phyloP scores from a whole-genome alignment of 2,329 filamentous ascomycete species.

The Chlorencoelia australis region DNA sequence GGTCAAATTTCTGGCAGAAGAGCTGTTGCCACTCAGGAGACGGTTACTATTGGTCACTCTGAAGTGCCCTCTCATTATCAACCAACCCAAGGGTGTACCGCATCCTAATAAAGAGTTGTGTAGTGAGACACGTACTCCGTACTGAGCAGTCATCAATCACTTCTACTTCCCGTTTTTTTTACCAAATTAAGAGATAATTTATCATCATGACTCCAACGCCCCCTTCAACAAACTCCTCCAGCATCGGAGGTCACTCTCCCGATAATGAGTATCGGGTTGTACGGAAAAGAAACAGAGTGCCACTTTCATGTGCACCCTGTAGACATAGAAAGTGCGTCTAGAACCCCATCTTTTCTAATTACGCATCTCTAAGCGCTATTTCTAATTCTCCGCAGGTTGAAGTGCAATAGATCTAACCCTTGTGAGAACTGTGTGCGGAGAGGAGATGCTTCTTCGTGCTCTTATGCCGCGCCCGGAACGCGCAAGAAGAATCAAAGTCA shows the following conservation, averaged over 20 bases:
- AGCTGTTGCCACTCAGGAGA: conserved; percentile 5
- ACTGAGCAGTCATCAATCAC: conserved; percentile 7
- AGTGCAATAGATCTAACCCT: conserved; percentile 85
- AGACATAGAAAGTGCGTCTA: conserved; percentile 72
- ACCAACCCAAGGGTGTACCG: too few relatives aligned
- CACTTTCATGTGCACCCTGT: conserved; percentile 84
- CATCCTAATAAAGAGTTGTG: conserved; percentile 6
- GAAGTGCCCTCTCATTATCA: conserved; percentile 4
- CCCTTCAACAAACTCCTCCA: conserved; percentile 68
- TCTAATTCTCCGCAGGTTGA: conserved; percentile 48
- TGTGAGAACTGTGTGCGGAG: conserved; percentile 94
- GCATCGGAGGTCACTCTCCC: conserved; percentile 63
- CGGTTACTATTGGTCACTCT: conserved; percentile 12
- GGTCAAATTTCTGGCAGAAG: conserved; percentile 7
- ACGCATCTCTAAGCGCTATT: conserved; percentile 9
- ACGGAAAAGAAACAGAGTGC: conserved; percentile 83
- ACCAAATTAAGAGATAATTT: conserved; percentile 11
- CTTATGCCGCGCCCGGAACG: conserved; percentile 62
- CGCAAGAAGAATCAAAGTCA: conserved; percentile 65
- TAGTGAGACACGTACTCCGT: conserved; percentile 9
- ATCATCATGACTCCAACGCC: conserved; percentile 62
- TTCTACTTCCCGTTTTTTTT: conserved; percentile 8
- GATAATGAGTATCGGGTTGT: conserved; percentile 82
- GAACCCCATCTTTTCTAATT: conserved; percentile 10
- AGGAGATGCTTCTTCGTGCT: conserved; percentile 70